Evolutionary conservation across 768 basidiomycete genomes (phyloP).

Genomic region (Calocybe gangraenosa): DNA sequence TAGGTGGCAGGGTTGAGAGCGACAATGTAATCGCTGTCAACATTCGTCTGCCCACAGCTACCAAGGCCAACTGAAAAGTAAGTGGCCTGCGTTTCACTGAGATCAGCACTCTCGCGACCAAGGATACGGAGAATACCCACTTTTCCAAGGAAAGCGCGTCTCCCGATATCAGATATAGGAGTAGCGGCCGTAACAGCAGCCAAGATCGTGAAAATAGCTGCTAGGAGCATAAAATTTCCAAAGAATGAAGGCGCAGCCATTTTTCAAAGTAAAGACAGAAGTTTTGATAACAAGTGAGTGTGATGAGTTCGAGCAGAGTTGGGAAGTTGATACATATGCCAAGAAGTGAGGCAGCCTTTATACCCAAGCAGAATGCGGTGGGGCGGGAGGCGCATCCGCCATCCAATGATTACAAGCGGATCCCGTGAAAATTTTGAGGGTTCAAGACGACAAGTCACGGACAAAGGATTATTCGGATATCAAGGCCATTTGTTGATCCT

Average conservation of each 20-base stretch:
- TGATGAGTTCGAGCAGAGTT: neutral
- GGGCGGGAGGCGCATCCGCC: neutral
- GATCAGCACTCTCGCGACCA: neutral
- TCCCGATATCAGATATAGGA: constrained; percentile 8
- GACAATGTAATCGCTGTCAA: constrained; percentile 21
- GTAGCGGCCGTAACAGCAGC: constrained; percentile 9
- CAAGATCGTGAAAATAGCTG: constrained; percentile 11
- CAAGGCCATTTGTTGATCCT: no score
- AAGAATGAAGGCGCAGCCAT: constrained; percentile 10
- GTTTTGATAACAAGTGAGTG: neutral
- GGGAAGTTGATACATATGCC: no score
- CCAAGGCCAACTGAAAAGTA: constrained; percentile 23
- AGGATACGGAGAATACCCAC: constrained; percentile 4
- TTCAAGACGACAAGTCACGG: no score
- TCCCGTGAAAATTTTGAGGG: neutral
- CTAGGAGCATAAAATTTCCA: constrained; percentile 11
- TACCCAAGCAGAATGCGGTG: no score
- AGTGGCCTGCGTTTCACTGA: constrained; percentile 11
- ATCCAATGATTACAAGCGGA: neutral
- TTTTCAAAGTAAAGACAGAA: constrained; percentile 2
- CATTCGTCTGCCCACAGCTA: constrained; percentile 19
- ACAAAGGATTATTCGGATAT: no score
- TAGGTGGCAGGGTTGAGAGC: constrained; percentile 18
- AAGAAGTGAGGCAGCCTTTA: no score
- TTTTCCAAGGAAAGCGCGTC: constrained; percentile 12